A percentile compares a stretch with the other conserved stretches of the same genome.
phyloP scores from a whole-genome alignment of 148 eudicot genomes.

The Cornus florida region DNA sequence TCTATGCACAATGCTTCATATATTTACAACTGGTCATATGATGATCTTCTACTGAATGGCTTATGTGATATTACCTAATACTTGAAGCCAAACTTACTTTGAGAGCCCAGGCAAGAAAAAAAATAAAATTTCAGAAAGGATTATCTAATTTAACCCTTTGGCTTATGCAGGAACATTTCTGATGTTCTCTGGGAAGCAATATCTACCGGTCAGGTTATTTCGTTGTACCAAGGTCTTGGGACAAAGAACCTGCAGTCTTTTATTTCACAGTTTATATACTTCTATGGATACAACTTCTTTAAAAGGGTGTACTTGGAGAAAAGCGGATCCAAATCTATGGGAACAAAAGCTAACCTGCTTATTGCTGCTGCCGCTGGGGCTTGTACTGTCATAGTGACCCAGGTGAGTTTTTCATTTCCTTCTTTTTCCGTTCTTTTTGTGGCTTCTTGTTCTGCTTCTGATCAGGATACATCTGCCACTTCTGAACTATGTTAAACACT shows the following conservation, averaged over 20 bases:
- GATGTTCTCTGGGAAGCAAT: conserved; percentile 92
- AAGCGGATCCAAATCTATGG: conserved; percentile 72
- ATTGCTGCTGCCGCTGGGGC: conserved; percentile 93
- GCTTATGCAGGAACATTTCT: conserved; percentile 62
- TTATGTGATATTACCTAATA: background rate
- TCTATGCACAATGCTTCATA: background rate
- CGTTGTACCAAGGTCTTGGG: conserved; percentile 89
- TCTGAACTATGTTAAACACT: too few relatives aligned
- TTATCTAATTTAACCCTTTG: background rate
- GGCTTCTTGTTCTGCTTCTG: background rate
- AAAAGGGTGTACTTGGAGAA: conserved; percentile 79
- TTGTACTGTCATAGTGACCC: conserved; percentile 76
- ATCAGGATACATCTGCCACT: background rate
- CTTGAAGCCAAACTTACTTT: background rate
- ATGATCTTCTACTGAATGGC: background rate
- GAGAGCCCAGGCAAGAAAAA: background rate
- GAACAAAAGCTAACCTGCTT: conserved; percentile 78
- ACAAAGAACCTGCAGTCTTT: conserved; percentile 92
- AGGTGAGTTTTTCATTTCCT: conserved; percentile 43
- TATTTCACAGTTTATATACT: conserved; percentile 74
- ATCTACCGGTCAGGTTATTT: conserved; percentile 62
- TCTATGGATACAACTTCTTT: conserved; percentile 90
- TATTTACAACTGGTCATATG: background rate
- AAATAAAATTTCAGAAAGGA: background rate
- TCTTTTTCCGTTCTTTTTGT: background rate